Conservation (phyloP, 2,329 filamentous ascomycete genomes). For the Ascochyta clinopodiicola region DNA sequence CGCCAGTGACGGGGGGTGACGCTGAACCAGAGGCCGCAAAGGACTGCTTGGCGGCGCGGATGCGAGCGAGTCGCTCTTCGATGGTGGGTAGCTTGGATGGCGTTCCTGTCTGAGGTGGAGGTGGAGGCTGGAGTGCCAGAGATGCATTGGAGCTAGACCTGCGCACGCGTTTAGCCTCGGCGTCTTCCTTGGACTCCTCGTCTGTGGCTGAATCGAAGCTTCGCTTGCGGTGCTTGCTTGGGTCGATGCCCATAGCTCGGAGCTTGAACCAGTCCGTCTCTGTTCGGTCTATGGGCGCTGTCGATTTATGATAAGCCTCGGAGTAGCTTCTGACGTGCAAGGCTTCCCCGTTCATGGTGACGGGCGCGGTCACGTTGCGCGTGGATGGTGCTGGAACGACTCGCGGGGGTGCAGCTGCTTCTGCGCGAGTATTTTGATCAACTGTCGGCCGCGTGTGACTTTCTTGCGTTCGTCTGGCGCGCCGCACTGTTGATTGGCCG, state of each 20-base stretch:
- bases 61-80: conserved; percentile 33
- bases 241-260: conserved; percentile 56
- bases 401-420: not conserved
- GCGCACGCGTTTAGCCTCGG: conserved; percentile 34
- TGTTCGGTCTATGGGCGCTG: conserved; percentile 51
- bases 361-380: conserved; percentile 5
- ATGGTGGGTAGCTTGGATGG: conserved; percentile 15
- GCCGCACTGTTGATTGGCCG: conserved; percentile 3
- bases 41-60: conserved; percentile 29
- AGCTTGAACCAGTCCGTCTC: conserved; percentile 60
- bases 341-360: conserved; percentile 5
- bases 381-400: conserved; percentile 7
- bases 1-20: conserved; percentile 14
- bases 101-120: not conserved
- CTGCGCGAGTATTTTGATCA: not conserved
- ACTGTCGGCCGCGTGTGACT: conserved; percentile 11
- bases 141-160: conserved; percentile 19
- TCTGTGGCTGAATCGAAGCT: conserved; percentile 36
- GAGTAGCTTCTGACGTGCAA: conserved; percentile 30
- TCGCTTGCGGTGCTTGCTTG: conserved; percentile 40
- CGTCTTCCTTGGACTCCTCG: conserved; percentile 26
- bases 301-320: conserved; percentile 31
- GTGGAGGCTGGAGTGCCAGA: conserved; percentile 20
- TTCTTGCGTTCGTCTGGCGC: conserved; percentile 28
- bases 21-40: conserved; percentile 19